Base-by-base conservation (phyloP, 306 rosid species). In the Medicago lupulina region DNA sequence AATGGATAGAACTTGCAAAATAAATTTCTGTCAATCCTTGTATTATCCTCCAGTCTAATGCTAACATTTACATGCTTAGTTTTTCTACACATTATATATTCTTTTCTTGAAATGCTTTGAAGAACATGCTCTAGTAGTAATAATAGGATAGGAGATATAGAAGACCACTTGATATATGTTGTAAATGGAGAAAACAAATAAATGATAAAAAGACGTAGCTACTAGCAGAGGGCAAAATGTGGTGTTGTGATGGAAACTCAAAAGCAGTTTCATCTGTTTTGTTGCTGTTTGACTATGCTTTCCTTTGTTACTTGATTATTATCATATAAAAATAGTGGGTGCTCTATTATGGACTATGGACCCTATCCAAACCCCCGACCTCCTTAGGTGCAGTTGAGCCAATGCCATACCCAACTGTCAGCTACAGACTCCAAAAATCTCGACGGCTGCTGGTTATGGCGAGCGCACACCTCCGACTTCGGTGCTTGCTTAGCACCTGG, bases 221-320 rank as follows among this genome's bases (percentile, higher is more conserved):
- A 38, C 49, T 64, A 64, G 28, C 70, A 64, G 12, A 38, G 31
- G 28, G 16, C 44, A 31, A 8, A 61, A 61, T 61, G 49, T 63
- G 38, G 25, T 63, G 25, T 19, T 21, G 6, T 17, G 54, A 0
- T 62, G 12, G 46, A 62, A 62, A 36, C 46, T 34, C 23, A 61
- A 12, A 62, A 7, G 15, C 12, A 13, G 46, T 36, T n/a, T 21
- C 47, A 8, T 36, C 47, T 34, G 3, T 7, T 36, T 15, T 62
- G 21, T 62, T 62, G 11, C 69, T 16, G 23, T n/a, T n/a, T 63
- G 25, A n/a, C 38, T 63, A 36, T 36, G 47, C 14, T 8, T 14
- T 63, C 36, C 21, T 63, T 34, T 34, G 38, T 34, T 34, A 34
- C 38, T 34, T 34, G 38, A 34, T 34, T 34, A 5, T 34, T 5